Evolutionary conservation across 179 eudicot genomes (phyloP).

Genomic region (Beta macrorhiza): DNA sequence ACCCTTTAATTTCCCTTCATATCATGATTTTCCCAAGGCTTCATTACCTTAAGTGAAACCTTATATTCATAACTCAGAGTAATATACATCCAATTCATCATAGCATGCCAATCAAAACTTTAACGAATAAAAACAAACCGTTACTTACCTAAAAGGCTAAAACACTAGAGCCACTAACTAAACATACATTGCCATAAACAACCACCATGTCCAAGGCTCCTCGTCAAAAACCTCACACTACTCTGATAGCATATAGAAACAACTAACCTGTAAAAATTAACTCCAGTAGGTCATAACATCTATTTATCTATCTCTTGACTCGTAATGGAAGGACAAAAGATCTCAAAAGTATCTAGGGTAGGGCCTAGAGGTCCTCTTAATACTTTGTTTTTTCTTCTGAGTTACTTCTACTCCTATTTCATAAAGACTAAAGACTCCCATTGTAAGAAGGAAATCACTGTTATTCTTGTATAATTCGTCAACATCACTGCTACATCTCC

Average conservation of each 20-base stretch:
- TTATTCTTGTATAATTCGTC: not conserved
- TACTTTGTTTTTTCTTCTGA: not conserved
- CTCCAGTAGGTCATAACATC: not conserved
- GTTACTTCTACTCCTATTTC: no score
- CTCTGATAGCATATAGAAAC: not conserved
- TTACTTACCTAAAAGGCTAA: not conserved
- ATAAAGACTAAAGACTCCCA: not conserved
- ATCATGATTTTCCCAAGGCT: not conserved
- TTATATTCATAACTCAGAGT: no score
- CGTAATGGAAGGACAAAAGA: not conserved
- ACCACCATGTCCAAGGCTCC: not conserved
- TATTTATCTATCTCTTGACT: not conserved
- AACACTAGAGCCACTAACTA: not conserved
- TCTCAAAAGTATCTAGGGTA: not conserved
- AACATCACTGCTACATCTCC: not conserved
- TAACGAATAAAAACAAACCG: not conserved
- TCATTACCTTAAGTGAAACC: no score
- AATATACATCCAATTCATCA: not conserved
- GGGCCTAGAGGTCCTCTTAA: not conserved
- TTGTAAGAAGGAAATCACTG: not conserved
- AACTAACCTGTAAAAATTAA: not conserved
- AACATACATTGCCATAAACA: not conserved
- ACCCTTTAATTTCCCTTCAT: not conserved
- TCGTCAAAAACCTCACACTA: not conserved
- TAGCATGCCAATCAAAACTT: not conserved